Evolutionary conservation across 73 alveolate species (phyloP).

Genomic region (Stentor roeselii): DNA sequence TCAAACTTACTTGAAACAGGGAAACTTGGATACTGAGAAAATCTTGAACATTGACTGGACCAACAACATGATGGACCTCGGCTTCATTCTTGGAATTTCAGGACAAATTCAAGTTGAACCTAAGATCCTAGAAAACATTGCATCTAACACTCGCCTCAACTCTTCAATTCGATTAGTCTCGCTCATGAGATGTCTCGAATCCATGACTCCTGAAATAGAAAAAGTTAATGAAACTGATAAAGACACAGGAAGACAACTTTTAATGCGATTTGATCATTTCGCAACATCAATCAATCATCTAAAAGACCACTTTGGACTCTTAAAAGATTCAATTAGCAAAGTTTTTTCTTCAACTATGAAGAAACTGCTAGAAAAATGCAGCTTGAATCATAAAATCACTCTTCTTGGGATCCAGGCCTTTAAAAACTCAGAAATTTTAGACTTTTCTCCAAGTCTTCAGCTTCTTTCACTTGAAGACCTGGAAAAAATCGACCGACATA

Average conservation of each 20-base stretch:
- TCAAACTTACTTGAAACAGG: neutral
- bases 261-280: too few relatives aligned
- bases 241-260: neutral
- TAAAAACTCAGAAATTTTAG: neutral
- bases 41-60: neutral
- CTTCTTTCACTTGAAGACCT: neutral
- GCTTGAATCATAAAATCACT: neutral
- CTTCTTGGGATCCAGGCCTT: neutral
- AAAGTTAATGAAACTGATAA: neutral
- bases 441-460: neutral
- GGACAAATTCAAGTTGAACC: neutral
- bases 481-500: neutral
- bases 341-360: neutral
- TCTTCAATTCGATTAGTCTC: neutral
- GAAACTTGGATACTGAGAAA: neutral
- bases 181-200: neutral
- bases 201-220: neutral
- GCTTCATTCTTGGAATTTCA: neutral
- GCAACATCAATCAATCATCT: neutral
- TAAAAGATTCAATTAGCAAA: neutral
- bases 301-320: too few relatives aligned
- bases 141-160: neutral
- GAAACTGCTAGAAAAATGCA: neutral
- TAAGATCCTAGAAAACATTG: neutral
- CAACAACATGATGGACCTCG: neutral